These are phyloP conservation scores for Astraeus odoratus DNA, from an alignment of 768 basidiomycete species.

Conservation along the genomic window DNA sequence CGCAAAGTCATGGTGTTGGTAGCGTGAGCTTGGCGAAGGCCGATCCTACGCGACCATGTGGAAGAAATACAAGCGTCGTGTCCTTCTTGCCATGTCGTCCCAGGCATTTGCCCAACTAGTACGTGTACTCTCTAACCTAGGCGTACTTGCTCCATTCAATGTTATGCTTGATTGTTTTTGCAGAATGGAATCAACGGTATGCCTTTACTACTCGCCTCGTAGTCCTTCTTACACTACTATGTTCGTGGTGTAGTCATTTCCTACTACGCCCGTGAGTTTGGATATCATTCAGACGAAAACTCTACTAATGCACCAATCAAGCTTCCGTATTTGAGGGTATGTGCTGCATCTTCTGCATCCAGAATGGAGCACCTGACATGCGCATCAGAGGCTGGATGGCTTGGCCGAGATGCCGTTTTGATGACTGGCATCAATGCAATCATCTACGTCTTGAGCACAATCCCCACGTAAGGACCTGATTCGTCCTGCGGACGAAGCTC, in stretches of 20 bases:
- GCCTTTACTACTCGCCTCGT: constrained; percentile 12
- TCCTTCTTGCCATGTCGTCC: constrained; percentile 90
- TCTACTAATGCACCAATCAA: constrained; percentile 25
- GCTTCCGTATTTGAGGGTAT: constrained; percentile 89
- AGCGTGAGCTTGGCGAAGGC: constrained; percentile 73
- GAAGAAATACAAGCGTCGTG: constrained; percentile 78
- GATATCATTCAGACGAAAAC: not conserved
- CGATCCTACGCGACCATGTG: constrained; percentile 80
- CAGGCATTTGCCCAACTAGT: constrained; percentile 95
- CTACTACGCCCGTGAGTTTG: constrained; percentile 80
- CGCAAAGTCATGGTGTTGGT: constrained; percentile 1
- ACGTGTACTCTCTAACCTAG: constrained; percentile 26
- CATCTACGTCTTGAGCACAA: constrained; percentile 71
- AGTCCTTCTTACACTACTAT: constrained; percentile 4
- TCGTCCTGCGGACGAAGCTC: constrained; percentile 3
- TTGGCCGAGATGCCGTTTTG: constrained; percentile 85
- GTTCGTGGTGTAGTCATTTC: constrained; percentile 65
- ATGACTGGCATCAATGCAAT: constrained; percentile 94
- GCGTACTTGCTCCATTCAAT: constrained; percentile 2
- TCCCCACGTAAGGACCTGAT: constrained; percentile 65
- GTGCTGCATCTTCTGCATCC: constrained; percentile 3
- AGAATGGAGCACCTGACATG: constrained; percentile 5
- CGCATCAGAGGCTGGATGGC: constrained; percentile 82
- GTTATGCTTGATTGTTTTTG: not conserved
- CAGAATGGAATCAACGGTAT: constrained; percentile 93